phyloP scores from a whole-genome alignment of 192 early-diverging fungal genomes.

The Coemansia sp. region DNA sequence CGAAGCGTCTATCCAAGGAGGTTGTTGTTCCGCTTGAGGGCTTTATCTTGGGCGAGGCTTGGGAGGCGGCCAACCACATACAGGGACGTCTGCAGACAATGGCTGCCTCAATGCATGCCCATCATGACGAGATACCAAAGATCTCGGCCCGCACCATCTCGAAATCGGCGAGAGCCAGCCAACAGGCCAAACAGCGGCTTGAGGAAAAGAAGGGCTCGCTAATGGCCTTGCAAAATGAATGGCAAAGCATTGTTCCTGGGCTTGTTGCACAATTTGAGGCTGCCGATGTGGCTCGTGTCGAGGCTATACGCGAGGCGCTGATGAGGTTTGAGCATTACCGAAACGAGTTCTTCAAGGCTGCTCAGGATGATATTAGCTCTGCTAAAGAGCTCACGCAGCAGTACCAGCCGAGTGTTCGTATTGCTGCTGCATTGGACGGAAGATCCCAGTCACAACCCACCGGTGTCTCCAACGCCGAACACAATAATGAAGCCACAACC shows the following conservation, averaged over 20 bases:
- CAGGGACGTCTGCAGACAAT: conserved; percentile 20
- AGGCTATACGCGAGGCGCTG: conserved; percentile 36
- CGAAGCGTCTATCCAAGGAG: conserved; percentile 44
- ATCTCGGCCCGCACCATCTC: conserved; percentile 37
- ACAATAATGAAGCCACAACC: background rate
- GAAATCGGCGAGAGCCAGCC: conserved; percentile 37
- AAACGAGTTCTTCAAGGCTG: conserved; percentile 34
- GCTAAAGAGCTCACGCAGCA: conserved; percentile 18
- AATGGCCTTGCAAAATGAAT: conserved; percentile 37
- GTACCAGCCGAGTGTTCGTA: conserved; percentile 9
- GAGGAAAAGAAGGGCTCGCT: conserved; percentile 36
- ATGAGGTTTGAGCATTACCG: conserved; percentile 49
- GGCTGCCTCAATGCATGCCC: conserved; percentile 31
- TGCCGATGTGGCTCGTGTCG: conserved; percentile 40
- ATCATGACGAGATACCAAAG: conserved; percentile 46
- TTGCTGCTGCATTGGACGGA: conserved; percentile 26
- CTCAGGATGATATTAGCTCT: conserved; percentile 7
- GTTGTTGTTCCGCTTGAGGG: conserved; percentile 30
- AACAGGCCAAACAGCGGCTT: conserved; percentile 36
- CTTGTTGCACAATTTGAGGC: conserved; percentile 47
- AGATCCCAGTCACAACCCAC: background rate
- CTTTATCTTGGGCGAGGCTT: conserved; percentile 28
- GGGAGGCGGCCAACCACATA: conserved; percentile 25
- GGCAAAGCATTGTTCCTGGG: conserved; percentile 33
- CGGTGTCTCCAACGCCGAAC: background rate